These are phyloP conservation scores for Nannochloropsis oceanica DNA, from an alignment of 108 stramenopile species.

Conservation along the genomic window DNA sequence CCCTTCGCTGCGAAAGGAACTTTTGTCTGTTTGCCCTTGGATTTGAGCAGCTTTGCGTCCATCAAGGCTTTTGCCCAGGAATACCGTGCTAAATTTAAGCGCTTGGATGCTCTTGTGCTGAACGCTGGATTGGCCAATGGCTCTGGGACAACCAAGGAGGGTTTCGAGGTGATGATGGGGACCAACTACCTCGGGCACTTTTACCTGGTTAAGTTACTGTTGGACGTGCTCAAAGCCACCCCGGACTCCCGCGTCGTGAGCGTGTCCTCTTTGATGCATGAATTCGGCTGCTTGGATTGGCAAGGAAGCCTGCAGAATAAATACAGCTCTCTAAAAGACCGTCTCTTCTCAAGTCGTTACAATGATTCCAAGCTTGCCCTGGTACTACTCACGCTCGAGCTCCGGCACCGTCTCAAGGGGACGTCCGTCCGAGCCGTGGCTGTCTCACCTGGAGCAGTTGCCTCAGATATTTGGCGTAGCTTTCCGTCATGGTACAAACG, in stretches of 20 bases:
- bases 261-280: slow-evolving; percentile 18
- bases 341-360: background rate
- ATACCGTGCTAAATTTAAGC: background rate
- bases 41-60: background rate
- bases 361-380: background rate
- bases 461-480: background rate
- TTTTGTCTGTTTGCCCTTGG: background rate
- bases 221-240: slow-evolving; percentile 49
- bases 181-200: slow-evolving; percentile 93
- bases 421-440: background rate
- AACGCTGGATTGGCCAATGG: background rate
- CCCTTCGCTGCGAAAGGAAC: background rate
- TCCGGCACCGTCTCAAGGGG: background rate
- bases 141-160: slow-evolving; percentile 56
- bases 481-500: background rate
- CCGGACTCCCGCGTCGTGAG: slow-evolving; percentile 11
- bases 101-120: background rate
- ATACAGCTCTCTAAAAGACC: background rate
- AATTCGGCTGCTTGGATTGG: slow-evolving; percentile 10
- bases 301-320: background rate
- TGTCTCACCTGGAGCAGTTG: background rate
- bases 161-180: slow-evolving; percentile 90
- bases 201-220: slow-evolving; percentile 61
- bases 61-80: background rate
- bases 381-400: background rate